Base-by-base conservation (phyloP, 1,284 basidiomycete species). In the Sporisorium reilianum region DNA sequence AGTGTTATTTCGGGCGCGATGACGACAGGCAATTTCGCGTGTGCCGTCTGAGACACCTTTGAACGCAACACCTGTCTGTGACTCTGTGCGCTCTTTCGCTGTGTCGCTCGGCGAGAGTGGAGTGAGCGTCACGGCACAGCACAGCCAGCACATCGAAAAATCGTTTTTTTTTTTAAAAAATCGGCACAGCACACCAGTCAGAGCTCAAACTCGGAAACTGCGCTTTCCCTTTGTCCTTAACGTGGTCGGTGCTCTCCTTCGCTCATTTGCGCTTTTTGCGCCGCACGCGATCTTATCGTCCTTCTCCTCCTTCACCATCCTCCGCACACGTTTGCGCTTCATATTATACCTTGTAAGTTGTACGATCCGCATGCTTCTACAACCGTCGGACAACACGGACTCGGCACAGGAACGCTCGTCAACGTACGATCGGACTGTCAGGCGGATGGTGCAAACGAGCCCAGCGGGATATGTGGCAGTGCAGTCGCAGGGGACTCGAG, bases 231-330 rank as follows among this genome's bases (percentile, higher is more conserved):
- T n/a, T 41, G 9, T 25, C 38, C n/a, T 20, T 26, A 22, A 18
- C 8, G 20, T 57, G 55, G 46, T 26, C 34, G 54, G 45, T 56
- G 54, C 54, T 56, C 5, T 5, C 18, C 26, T 30, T 9, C n/a
- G n/a, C 36, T n/a, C 38, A 41, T 20, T 20, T 41, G 38, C 38
- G n/a, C 38, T 48, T 40, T 50, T 57, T 41, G 46, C 55, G 46
- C 55, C 34, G 30, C 12, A 38, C 55, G 46, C 48, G 48, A 44
- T 41, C 52, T 46, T 49, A 62, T 55, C 60, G 55, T 50, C 6
- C 48, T 55, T 62, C 59, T 32, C 38, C 38, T 30, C 42, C 26
- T 22, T 44, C 60, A 55, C 30, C 38, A 48, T 38, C 38, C 22
- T 50, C n/a, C 54, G 30, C 40, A 41, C 36, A 32, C 49, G 18